A percentile compares a stretch with the other conserved stretches of the same genome.
phyloP scores from a whole-genome alignment of 306 rosid species.

The Oxytropis ochrocephala region DNA sequence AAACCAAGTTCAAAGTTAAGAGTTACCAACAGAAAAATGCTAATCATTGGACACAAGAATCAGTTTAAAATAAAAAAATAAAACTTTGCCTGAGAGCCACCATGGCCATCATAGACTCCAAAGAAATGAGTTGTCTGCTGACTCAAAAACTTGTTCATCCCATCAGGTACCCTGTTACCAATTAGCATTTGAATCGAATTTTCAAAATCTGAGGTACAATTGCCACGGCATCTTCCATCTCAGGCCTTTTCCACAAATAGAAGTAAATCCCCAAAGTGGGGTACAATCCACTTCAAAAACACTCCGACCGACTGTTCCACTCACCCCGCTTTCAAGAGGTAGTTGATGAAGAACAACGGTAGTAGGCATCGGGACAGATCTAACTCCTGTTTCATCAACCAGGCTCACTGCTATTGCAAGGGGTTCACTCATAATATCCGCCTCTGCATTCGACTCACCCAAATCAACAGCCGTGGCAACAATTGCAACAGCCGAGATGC shows the following conservation, averaged over 20 bases:
- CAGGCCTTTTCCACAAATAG: conserved; percentile 82
- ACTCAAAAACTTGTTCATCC: conserved; percentile 47
- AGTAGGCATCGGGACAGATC: conserved; percentile 32
- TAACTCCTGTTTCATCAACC: conserved; percentile 42
- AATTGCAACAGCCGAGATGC: conserved; percentile 33
- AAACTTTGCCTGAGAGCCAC: conserved; percentile 75
- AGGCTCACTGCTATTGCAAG: conserved; percentile 40
- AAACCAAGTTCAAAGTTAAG: conserved; percentile 6
- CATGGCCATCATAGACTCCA: conserved; percentile 96
- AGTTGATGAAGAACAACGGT: conserved; percentile 39
- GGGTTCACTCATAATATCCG: conserved; percentile 37
- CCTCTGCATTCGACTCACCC: conserved; percentile 29
- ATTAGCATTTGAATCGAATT: conserved; percentile 71
- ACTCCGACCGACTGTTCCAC: conserved; percentile 54
- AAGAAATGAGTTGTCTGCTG: conserved; percentile 65
- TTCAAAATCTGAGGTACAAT: conserved; percentile 49
- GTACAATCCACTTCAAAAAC: conserved; percentile 78
- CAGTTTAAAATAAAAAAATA: not conserved
- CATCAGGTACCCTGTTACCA: conserved; percentile 50
- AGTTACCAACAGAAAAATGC: not conserved
- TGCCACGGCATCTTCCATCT: conserved; percentile 88
- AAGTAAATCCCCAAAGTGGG: conserved; percentile 78
- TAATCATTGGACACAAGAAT: not conserved
- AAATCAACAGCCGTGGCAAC: conserved; percentile 24
- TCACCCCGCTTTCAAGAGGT: conserved; percentile 47